phyloP scores from a whole-genome alignment of 768 basidiomycete species.

The Amanita fuliginea region DNA sequence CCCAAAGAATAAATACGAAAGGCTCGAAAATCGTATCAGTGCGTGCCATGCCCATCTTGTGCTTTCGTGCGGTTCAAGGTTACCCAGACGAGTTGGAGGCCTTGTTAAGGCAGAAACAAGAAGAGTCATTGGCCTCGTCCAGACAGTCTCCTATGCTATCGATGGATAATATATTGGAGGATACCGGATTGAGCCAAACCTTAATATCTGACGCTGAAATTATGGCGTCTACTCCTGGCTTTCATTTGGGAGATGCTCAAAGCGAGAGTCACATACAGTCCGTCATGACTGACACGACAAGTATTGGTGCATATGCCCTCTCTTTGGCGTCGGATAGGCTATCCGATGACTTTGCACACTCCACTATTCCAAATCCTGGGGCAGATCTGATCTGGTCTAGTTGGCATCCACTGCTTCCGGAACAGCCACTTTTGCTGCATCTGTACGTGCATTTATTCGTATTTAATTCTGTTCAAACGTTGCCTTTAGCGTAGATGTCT shows the following conservation, averaged over 20 bases:
- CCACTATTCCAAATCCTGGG: conserved; percentile 8
- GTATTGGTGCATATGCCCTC: background rate
- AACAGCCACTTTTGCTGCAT: conserved; percentile 51
- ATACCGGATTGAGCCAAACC: background rate
- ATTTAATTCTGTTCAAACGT: conserved; percentile 1
- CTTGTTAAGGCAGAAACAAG: conserved; percentile 43
- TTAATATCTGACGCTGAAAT: background rate
- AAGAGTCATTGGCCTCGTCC: background rate
- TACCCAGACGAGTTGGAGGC: conserved; percentile 56
- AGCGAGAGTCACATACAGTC: background rate
- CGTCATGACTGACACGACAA: background rate
- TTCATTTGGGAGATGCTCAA: background rate
- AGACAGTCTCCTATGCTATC: background rate
- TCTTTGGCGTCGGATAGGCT: background rate
- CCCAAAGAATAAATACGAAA: conserved; percentile 52
- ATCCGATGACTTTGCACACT: background rate
- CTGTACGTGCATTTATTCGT: conserved; percentile 32
- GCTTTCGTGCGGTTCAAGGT: background rate
- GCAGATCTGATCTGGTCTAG: conserved; percentile 37
- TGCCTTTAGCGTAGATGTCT: conserved; percentile 52
- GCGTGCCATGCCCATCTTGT: conserved; percentile 11
- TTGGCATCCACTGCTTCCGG: conserved; percentile 57
- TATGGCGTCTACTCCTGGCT: background rate
- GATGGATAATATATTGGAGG: background rate
- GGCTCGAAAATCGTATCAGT: conserved; percentile 62